Evolutionary conservation across 1,284 basidiomycete species (phyloP), one percentile per base, ranked within the genome.

Genomic region (Marasmius sp.): DNA sequence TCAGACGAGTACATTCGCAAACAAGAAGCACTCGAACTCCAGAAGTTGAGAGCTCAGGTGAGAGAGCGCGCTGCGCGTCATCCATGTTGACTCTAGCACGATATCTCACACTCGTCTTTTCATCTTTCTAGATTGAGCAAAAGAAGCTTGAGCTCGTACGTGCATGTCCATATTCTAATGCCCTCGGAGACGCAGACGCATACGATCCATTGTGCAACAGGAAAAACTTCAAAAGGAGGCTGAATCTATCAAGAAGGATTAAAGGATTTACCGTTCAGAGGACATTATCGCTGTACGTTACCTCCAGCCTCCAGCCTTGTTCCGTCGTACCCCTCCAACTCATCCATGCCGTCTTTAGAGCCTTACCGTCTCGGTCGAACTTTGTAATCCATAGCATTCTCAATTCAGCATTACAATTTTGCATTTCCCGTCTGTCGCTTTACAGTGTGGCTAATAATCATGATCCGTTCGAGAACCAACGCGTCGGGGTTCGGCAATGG

Each of bases 61-160:
- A 45, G 83, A 73, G 54, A 33, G 20, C 3, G 20, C 43, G 3
- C 6, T 14, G 20, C 3, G 20, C 43, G 3, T n/a, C 45, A 38
- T n/a, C 3, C 52, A 36, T 18, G 6, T 8, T 5, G 16, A 11
- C 20, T 37, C 4, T 11, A 18, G 5, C n/a, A 9, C 4, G n/a
- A 38, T 3, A 18, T 6, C 38, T 22, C 58, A 38, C n/a, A n/a
- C n/a, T 22, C 59, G 34, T 37, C 8, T 22, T 27, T 11, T 49
- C 45, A 52, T 22, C 68, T 56, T 48, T 58, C 18, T 57, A 89
- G 87, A 83, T 89, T 61, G 81, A 82, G 54, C 69, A 73, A 62
- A 87, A 88, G 77, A 81, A 85, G 74, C 67, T 74, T 2, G 84
- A 89, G 68, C 74, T 89, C 62, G 87, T 87, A 62, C 67, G 79